Evolutionary conservation across 1,139 yeast genomes (phyloP), one percentile per base, ranked within the genome.

Genomic region (Saccharomyces pastorianus): DNA sequence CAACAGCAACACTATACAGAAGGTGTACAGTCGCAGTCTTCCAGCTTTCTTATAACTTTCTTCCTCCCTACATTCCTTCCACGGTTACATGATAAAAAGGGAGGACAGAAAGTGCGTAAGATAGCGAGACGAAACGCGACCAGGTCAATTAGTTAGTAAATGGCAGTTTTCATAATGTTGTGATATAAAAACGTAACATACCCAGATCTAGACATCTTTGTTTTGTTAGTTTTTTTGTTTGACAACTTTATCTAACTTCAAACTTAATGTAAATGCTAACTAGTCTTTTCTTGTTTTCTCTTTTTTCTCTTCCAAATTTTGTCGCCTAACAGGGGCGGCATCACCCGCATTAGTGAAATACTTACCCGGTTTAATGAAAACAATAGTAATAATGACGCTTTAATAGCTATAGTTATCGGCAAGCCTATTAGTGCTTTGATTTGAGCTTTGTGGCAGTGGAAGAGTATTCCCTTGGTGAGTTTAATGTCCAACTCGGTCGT

Each of bases 1-100:
- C 89, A 71, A 93, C 96, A 67, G 96, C 84, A 72, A 93, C 97
- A 79, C 95, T 84, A 63, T 41, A 32, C 44, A 38, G 14, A 27
- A 49, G 26, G 23, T 51, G 38, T 32, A 1, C 20, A 32, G 8
- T 1, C 38, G 1, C 20, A n/a, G 8, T 3, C 38, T 32, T 32
- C 38, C 7, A 32, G 38, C 32, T 3, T 11, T 32, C 38, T 32
- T 32, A 32, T 32, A 6, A 32, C 38, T 32, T 32, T 32, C 7
- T 6, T n/a, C 32, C n/a, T 32, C 38, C 17, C 38, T 6, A 32
- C 38, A 32, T 32, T 32, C 7, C 17, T 6, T 32, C 14, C 11
- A 34, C 17, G 13, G 27, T 20, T 20, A 34, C 20, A 34, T 46
- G 38, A n/a, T 28, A 46, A 46, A 23, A 25, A 38, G 32, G 41